Percentiles rank a stretch among this genome's conserved stretches.
These are phyloP conservation scores for Torulaspora franciscae DNA, from an alignment of 805 yeast species.

Conservation along the genomic window DNA sequence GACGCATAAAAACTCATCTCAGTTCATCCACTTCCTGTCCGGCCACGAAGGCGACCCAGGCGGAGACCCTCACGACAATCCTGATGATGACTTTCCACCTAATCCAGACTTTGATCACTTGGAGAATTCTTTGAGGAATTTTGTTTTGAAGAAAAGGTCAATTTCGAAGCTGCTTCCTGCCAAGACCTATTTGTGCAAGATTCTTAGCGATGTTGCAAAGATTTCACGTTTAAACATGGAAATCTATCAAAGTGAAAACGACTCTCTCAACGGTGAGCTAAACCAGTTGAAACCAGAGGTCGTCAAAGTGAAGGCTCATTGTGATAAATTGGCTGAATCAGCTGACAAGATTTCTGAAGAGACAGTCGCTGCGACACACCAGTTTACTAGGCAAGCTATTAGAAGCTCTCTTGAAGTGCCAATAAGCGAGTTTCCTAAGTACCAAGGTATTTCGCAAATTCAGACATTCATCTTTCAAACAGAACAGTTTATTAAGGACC, in stretches of 20 bases:
- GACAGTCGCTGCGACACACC: conserved; percentile 53
- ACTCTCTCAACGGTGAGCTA: conserved; percentile 45
- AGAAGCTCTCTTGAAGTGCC: conserved; percentile 44
- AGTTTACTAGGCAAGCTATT: conserved; percentile 52
- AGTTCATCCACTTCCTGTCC: conserved; percentile 89
- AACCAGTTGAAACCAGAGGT: conserved; percentile 59
- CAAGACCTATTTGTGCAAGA: conserved; percentile 70
- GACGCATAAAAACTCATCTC: conserved; percentile 80
- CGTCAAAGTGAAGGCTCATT: conserved; percentile 47
- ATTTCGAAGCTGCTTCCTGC: conserved; percentile 89
- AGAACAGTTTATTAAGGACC: conserved; percentile 60
- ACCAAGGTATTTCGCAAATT: conserved; percentile 57
- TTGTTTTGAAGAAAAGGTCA: conserved; percentile 84
- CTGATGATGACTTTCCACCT: conserved; percentile 34
- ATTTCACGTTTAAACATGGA: conserved; percentile 60
- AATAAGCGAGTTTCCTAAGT: conserved; percentile 39
- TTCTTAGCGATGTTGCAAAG: conserved; percentile 58
- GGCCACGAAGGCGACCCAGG: conserved; percentile 48
- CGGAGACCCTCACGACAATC: conserved; percentile 36
- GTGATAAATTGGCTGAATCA: conserved; percentile 50
- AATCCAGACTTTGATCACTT: conserved; percentile 74
- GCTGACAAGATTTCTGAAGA: conserved; percentile 62
- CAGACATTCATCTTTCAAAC: conserved; percentile 67
- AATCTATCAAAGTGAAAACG: conserved; percentile 48
- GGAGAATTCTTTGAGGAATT: conserved; percentile 79